Percentiles rank a stretch among this genome's conserved stretches.
Conservation (phyloP, 2,329 filamentous ascomycete genomes). For the Cryphonectria parasitica region DNA sequence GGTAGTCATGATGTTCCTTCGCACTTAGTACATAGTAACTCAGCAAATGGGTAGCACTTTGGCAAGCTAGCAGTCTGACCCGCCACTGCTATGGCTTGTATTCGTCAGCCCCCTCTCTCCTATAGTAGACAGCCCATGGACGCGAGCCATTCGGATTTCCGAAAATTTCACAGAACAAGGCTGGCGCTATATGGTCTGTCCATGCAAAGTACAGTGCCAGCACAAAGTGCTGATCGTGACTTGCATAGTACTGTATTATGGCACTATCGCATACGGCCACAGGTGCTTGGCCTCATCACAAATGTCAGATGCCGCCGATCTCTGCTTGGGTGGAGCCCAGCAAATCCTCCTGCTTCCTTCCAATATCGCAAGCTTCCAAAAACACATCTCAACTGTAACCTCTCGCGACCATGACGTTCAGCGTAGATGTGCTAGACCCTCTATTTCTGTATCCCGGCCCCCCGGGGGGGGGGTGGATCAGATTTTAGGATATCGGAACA, state of each 20-base stretch:
- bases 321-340: background rate
- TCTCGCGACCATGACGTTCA: background rate
- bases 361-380: slow-evolving; percentile 7
- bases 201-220: background rate
- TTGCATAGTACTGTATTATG: background rate
- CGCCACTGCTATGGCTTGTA: background rate
- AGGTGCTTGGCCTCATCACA: background rate
- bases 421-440: background rate
- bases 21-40: background rate
- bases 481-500: background rate
- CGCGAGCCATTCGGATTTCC: background rate
- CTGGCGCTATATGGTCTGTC: background rate
- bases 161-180: background rate
- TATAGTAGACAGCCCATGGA: background rate
- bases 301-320: slow-evolving; percentile 8
- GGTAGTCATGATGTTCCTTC: background rate
- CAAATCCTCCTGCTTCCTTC: slow-evolving; percentile 29
- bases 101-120: background rate
- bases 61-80: background rate
- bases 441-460: background rate
- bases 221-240: background rate
- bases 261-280: background rate
- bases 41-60: background rate
- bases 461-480: background rate
- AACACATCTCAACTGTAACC: background rate